Base-by-base conservation (phyloP, 2,329 filamentous ascomycete genomes). In the Exophiala mesophila region DNA sequence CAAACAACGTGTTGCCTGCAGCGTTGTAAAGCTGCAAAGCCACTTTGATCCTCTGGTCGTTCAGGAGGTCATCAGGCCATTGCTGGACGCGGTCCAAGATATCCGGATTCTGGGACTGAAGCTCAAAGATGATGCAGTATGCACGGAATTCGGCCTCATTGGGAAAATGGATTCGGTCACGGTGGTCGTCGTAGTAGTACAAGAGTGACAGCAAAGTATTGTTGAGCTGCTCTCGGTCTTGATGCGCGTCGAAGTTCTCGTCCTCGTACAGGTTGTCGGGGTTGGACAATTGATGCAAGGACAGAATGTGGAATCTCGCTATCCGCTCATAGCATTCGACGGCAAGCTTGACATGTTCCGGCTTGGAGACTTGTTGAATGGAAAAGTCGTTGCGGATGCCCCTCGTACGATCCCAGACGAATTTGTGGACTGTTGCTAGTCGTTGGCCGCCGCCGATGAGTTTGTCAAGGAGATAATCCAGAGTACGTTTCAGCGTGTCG, bases 381-480 rank as follows among this genome's bases (percentile, higher is more conserved):
- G 76, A 77, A 37, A 82, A 77, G 57, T 83, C 79, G 55, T 82
- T 82, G 29, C 79, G 72, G 44, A 83, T 74, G 4, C 76, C 78
- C 34, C 79, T 70, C 23, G 78, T 81, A 13, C 79, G 71, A 56
- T 82, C 78, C 79, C 79, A 83, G 18, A 82, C 70, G 58, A 81
- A 83, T 47, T 74, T 72, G 54, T 82, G 76, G 9, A 80, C 70
- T n/a, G 68, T 58, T 1, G 65, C 69, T 37, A 78, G 63, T 21
- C 66, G 62, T 13, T 73, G 67, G 16, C 64, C 60, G 19, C 75
- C 70, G 29, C 66, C 67, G 41, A 82, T 61, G 6, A 82, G 61
- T 52, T 70, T 57, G 30, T 71, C 64, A n/a, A 72, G 63, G 41
- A 63, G 61, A 51, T 73, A 73, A 40, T 73, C 68, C 47, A 69